Evolutionary conservation across 208 protist species (phyloP).

Genomic region (Acanthamoeba divionensis): DNA sequence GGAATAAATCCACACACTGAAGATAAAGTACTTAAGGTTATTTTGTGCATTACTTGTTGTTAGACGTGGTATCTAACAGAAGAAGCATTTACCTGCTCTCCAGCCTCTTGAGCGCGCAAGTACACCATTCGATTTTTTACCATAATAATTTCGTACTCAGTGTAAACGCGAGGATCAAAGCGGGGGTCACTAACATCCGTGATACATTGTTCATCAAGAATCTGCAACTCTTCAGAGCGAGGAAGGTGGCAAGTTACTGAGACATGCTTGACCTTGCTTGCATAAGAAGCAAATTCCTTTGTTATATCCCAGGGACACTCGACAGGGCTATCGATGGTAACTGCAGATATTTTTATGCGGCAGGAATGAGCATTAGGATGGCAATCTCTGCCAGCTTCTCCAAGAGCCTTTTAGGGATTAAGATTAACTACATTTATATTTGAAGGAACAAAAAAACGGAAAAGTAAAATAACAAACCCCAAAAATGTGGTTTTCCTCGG

Average conservation of each 20-base stretch:
- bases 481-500: conserved; percentile 23
- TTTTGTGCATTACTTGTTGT: no score
- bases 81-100: conserved; percentile 71
- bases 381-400: conserved; percentile 60
- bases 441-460: no score
- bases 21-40: no score
- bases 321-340: conserved; percentile 81
- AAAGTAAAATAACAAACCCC: no score
- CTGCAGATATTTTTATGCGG: conserved; percentile 85
- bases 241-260: conserved; percentile 76
- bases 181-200: neutral
- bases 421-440: no score
- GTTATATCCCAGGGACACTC: conserved; percentile 78
- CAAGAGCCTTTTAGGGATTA: neutral
- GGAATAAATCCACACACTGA: neutral
- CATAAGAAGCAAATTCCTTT: conserved; percentile 82
- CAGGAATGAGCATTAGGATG: conserved; percentile 85
- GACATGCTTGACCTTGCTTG: conserved; percentile 84
- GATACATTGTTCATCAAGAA: neutral
- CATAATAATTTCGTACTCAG: conserved; percentile 17
- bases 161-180: no score
- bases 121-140: neutral
- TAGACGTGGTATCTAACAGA: no score
- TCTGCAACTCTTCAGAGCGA: neutral
- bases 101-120: conserved; percentile 63